phyloP scores from a whole-genome alignment of 345 rosid genomes.

The Jatropha curcas region DNA sequence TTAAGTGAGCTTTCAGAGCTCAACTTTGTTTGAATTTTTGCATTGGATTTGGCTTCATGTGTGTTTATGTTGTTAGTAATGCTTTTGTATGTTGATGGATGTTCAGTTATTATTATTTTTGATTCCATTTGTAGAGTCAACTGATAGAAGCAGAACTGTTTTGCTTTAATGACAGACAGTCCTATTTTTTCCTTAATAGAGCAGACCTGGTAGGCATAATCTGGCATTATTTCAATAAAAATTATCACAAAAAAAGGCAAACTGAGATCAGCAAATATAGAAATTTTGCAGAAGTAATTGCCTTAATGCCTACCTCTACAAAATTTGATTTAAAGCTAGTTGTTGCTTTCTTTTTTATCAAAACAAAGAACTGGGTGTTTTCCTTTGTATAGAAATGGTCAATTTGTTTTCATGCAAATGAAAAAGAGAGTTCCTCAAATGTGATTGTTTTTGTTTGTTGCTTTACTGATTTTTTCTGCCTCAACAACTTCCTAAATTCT shows the following conservation, averaged over 20 bases:
- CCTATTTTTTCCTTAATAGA: conserved; percentile 25
- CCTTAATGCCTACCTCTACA: not conserved
- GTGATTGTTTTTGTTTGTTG: conserved; percentile 25
- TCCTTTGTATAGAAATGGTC: conserved; percentile 36
- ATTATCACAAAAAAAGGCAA: conserved; percentile 16
- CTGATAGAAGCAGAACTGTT: conserved; percentile 25
- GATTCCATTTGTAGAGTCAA: conserved; percentile 26
- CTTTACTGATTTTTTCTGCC: conserved; percentile 29
- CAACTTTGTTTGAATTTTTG: conserved; percentile 21
- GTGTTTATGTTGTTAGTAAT: conserved; percentile 19
- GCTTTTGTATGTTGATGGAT: conserved; percentile 18
- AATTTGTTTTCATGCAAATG: conserved; percentile 31
- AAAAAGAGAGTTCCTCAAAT: conserved; percentile 19
- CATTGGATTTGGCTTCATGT: conserved; percentile 22
- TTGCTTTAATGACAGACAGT: conserved; percentile 11
- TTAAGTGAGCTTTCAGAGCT: conserved; percentile 39
- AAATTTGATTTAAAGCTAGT: conserved; percentile 6
- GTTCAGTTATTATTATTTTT: not conserved
- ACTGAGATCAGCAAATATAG: conserved; percentile 19
- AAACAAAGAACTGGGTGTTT: conserved; percentile 13
- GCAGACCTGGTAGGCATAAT: conserved; percentile 17
- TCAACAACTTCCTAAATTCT: conserved; percentile 40
- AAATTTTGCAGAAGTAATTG: conserved; percentile 6
- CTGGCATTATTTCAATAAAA: conserved; percentile 13
- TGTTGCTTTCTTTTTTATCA: conserved; percentile 13